A percentile compares a stretch with the other conserved stretches of the same genome.
Conservation (phyloP, 140 eudicot genomes). For the Bidens hawaiensis region DNA sequence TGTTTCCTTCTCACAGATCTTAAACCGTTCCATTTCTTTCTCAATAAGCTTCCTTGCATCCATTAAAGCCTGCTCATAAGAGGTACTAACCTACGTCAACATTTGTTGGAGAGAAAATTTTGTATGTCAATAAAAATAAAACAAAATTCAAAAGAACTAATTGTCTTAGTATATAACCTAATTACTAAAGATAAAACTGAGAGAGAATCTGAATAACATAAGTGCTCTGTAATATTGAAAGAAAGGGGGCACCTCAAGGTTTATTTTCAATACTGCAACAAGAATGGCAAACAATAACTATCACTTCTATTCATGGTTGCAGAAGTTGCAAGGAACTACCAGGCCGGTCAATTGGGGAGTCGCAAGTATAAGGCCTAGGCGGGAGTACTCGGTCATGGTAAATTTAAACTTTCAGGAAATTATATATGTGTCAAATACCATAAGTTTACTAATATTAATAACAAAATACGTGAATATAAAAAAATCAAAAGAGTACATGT, state of each 20-base stretch:
- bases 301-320: conserved; percentile 6
- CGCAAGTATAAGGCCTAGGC: no score
- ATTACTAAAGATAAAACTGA: conserved; percentile 7
- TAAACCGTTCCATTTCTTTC: conserved; percentile 97
- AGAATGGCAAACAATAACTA: background rate
- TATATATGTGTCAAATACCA: no score
- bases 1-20: conserved; percentile 97
- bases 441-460: no score
- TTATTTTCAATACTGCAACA: conserved; percentile 4
- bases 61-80: conserved; percentile 99
- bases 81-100: conserved; percentile 99
- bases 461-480: no score
- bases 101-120: conserved; percentile 37
- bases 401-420: no score
- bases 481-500: no score
- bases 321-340: no score
- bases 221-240: background rate
- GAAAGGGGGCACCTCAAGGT: background rate
- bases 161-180: background rate
- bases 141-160: background rate
- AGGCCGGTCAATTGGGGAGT: no score
- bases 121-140: conserved; percentile 31
- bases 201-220: background rate
- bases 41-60: conserved; percentile 96
- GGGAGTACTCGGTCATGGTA: no score